These are phyloP conservation scores for Corynascus novoguineensis DNA, from an alignment of 495 filamentous ascomycete species.

Conservation along the genomic window DNA sequence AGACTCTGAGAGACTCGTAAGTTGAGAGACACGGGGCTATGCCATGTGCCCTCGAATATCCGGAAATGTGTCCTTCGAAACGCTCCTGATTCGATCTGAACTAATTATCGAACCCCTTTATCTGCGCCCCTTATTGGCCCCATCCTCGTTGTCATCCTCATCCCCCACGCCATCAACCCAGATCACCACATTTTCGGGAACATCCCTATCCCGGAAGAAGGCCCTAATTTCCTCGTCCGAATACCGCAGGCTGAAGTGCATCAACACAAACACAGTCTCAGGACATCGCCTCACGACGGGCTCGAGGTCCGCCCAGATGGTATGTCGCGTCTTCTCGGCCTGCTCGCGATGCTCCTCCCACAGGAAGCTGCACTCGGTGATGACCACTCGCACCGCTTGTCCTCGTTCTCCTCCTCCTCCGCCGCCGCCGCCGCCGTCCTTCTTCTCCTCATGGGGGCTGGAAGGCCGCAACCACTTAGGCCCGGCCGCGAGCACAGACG, in stretches of 20 bases:
- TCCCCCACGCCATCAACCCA: conserved; percentile 32
- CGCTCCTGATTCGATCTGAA: no score
- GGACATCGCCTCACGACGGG: conserved; percentile 27
- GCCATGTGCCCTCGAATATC: no score
- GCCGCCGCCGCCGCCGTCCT: neutral
- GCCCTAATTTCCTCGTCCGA: conserved; percentile 26
- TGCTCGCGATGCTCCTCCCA: conserved; percentile 29
- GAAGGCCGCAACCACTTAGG: conserved; percentile 27
- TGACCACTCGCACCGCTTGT: conserved; percentile 29
- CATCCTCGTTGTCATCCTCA: neutral
- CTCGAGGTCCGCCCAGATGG: conserved; percentile 34
- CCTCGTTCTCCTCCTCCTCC: neutral
- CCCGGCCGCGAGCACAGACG: conserved; percentile 20
- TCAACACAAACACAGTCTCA: conserved; percentile 32
- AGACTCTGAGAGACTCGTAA: no score
- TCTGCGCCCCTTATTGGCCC: neutral
- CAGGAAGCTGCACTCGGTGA: conserved; percentile 38
- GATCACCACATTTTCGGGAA: conserved; percentile 32
- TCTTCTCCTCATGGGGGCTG: no score
- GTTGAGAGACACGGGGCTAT: no score
- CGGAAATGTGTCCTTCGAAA: no score
- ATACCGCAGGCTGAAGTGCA: conserved; percentile 38
- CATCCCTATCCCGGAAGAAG: conserved; percentile 30
- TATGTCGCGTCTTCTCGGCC: conserved; percentile 35
- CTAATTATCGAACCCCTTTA: no score